These are phyloP conservation scores for Diaporthe eres DNA, from an alignment of 2,329 filamentous ascomycete species.

Conservation along the genomic window DNA sequence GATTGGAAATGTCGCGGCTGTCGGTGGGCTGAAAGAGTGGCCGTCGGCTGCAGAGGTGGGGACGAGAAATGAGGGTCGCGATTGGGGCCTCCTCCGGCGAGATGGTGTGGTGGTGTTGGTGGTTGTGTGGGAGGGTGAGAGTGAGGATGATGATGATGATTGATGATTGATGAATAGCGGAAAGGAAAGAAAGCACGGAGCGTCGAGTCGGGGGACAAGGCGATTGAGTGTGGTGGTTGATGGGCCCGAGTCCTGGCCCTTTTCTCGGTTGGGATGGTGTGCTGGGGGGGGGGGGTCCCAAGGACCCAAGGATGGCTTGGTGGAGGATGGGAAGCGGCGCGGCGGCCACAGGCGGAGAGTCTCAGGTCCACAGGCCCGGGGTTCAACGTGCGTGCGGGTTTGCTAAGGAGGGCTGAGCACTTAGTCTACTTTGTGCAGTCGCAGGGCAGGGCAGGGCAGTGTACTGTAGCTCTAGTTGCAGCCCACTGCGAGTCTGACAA, in stretches of 20 bases:
- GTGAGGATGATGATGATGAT: background rate
- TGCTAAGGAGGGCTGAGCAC: conserved; percentile 26
- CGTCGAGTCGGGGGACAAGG: conserved; percentile 18
- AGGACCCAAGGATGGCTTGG: conserved; percentile 20
- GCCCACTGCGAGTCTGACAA: conserved; percentile 13
- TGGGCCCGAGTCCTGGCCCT: conserved; percentile 25
- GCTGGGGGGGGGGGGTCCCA: conserved; percentile 13
- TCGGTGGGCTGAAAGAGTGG: conserved; percentile 20
- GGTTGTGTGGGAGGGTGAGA: conserved; percentile 3
- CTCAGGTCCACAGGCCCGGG: conserved; percentile 16
- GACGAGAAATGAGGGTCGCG: conserved; percentile 34
- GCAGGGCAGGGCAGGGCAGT: background rate
- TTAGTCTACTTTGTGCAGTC: conserved; percentile 18
- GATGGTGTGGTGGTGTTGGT: background rate
- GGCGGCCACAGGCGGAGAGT: conserved; percentile 5
- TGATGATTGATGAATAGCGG: conserved; percentile 22
- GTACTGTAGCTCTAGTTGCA: background rate
- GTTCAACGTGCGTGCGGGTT: conserved; percentile 5
- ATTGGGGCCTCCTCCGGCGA: background rate
- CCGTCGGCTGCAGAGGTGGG: conserved; percentile 32
- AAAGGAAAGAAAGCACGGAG: conserved; percentile 37
- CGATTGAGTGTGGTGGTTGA: conserved; percentile 11
- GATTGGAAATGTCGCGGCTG: conserved; percentile 37
- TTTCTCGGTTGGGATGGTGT: conserved; percentile 34
- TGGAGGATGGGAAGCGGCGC: conserved; percentile 11